Evolutionary conservation across 805 yeast genomes (phyloP).

Genomic region (Scheffersomyces amazonensis): DNA sequence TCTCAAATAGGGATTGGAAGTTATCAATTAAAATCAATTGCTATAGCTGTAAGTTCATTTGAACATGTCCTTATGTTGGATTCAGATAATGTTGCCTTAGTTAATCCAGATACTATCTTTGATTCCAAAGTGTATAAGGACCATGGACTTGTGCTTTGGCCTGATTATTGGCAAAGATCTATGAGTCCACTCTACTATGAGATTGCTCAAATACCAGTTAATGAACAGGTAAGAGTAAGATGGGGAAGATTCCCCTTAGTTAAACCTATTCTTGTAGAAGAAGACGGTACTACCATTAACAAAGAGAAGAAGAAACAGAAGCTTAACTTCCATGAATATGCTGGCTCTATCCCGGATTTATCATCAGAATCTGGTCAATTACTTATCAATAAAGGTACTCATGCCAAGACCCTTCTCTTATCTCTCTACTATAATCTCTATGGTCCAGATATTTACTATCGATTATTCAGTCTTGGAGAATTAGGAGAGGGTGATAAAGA

Average conservation of each 20-base stretch:
- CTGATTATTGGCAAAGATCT: constrained; percentile 68
- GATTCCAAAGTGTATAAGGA: constrained; percentile 44
- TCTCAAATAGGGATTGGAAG: constrained; percentile 30
- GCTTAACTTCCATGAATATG: constrained; percentile 51
- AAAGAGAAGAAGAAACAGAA: constrained; percentile 19
- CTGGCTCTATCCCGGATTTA: constrained; percentile 63
- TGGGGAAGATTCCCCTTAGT: constrained; percentile 32
- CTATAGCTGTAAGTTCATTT: constrained; percentile 61
- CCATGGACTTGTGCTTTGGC: constrained; percentile 56
- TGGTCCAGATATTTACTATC: constrained; percentile 68
- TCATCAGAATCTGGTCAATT: constrained; percentile 71
- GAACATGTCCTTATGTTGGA: constrained; percentile 47
- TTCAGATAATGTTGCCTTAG: constrained; percentile 48
- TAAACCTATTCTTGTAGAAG: constrained; percentile 28
- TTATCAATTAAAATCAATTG: constrained; percentile 49
- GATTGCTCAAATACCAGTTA: constrained; percentile 23
- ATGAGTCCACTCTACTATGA: constrained; percentile 58
- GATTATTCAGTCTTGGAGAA: constrained; percentile 63
- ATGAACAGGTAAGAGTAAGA: constrained; percentile 16
- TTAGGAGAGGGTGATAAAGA: constrained; percentile 83
- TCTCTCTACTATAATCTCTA: constrained; percentile 60
- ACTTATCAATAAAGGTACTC: constrained; percentile 56
- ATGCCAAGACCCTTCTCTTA: constrained; percentile 54
- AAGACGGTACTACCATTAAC: too few species aligned
- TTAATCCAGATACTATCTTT: constrained; percentile 44